Percentiles rank a stretch among this genome's conserved stretches.
phyloP scores from a whole-genome alignment of 78 protist genomes.

The Dictyostelium purpureum region DNA sequence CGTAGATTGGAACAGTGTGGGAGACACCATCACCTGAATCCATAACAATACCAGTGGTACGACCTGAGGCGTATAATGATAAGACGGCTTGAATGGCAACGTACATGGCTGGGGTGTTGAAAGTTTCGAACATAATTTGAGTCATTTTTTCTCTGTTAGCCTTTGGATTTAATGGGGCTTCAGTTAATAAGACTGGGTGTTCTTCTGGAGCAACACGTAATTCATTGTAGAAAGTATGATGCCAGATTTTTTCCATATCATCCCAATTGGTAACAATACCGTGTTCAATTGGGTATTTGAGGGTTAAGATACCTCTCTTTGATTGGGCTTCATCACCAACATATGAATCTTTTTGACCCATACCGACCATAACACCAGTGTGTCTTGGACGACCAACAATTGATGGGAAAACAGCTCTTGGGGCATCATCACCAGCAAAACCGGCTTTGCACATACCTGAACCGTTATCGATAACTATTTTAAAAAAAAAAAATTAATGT shows the following conservation, averaged over 20 bases:
- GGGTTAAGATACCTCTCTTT: conserved; percentile 82
- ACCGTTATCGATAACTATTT: too few species aligned
- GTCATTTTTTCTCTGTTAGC: conserved; percentile 94
- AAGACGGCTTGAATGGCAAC: conserved; percentile 95
- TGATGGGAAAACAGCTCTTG: conserved; percentile 91
- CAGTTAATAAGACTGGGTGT: conserved; percentile 89
- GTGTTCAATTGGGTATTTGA: conserved; percentile 91
- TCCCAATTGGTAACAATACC: conserved; percentile 92
- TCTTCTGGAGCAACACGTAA: too few species aligned
- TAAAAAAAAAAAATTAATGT: too few species aligned
- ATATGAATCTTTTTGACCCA: conserved; percentile 81
- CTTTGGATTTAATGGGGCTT: conserved; percentile 92
- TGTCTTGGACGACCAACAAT: conserved; percentile 92
- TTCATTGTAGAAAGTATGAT: conserved; percentile 89
- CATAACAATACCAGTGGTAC: conserved; percentile 96
- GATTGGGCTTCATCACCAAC: conserved; percentile 82
- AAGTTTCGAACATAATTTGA: conserved; percentile 96
- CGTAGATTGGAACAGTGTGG: conserved; percentile 95
- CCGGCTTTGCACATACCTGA: too few species aligned
- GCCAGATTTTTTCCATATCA: conserved; percentile 89
- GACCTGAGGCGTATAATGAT: conserved; percentile 94
- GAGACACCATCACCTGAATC: conserved; percentile 98
- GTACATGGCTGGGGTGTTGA: conserved; percentile 94
- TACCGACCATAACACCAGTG: conserved; percentile 89
- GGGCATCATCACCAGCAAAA: too few species aligned